These are phyloP conservation scores for Suillus clintonianus DNA, from an alignment of 768 basidiomycete species.

Conservation along the genomic window DNA sequence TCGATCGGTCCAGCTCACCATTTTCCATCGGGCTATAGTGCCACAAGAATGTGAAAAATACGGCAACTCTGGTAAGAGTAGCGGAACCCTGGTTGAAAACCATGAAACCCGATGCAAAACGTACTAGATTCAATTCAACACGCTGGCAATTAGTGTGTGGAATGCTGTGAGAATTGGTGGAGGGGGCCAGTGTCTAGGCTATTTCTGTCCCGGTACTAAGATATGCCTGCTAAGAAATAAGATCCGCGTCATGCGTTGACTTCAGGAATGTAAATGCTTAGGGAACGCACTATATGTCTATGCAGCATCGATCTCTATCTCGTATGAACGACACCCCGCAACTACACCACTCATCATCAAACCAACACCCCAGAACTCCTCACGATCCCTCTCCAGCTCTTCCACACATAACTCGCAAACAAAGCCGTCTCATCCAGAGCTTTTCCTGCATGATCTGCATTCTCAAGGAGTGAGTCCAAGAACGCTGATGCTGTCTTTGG, in stretches of 20 bases:
- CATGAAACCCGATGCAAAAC: too few relatives aligned
- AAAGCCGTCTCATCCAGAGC: conserved; percentile 53
- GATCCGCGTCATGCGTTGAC: neutral
- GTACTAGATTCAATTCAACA: too few relatives aligned
- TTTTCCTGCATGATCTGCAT: conserved; percentile 44
- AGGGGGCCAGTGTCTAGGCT: too few relatives aligned
- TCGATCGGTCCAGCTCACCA: too few relatives aligned
- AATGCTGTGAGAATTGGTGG: too few relatives aligned
- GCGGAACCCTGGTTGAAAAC: too few relatives aligned
- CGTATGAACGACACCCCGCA: neutral
- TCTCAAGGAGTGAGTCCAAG: conserved; percentile 62
- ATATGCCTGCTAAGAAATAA: neutral
- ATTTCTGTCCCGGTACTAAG: too few relatives aligned
- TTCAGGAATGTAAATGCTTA: neutral
- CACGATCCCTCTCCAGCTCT: conserved; percentile 65
- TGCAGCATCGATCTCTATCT: neutral
- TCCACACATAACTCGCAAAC: too few relatives aligned
- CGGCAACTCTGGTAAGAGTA: too few relatives aligned
- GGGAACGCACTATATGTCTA: neutral
- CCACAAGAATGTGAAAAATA: too few relatives aligned
- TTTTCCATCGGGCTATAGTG: too few relatives aligned
- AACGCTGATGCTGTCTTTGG: conserved; percentile 67
- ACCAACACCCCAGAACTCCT: conserved; percentile 61
- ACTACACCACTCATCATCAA: neutral
- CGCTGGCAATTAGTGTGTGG: too few relatives aligned